These are phyloP conservation scores for Syzygium jambos DNA, from an alignment of 345 rosid genomes.

Conservation along the genomic window DNA sequence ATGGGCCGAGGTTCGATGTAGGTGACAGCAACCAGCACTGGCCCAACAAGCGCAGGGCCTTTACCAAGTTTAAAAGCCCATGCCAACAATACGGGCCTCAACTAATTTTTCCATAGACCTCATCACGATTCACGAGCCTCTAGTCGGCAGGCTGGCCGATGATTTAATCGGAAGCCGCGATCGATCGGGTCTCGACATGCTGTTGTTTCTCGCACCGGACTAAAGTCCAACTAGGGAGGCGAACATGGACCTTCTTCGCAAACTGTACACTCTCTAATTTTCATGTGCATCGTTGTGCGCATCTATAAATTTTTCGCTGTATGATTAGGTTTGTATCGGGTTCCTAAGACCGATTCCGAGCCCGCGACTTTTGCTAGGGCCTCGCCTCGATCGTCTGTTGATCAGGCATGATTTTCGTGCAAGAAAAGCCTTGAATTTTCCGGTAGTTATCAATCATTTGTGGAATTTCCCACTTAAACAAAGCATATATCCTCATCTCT, in stretches of 20 bases:
- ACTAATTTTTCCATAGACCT: neutral
- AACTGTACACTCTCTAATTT: neutral
- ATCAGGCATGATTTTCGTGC: neutral
- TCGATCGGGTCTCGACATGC: neutral
- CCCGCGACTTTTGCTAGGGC: neutral
- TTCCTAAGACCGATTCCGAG: neutral
- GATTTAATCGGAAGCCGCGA: neutral
- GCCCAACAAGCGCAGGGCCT: neutral
- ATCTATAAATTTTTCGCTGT: neutral
- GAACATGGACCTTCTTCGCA: neutral
- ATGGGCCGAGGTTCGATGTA: neutral
- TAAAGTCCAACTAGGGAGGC: neutral
- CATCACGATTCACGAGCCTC: neutral
- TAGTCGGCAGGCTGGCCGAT: neutral
- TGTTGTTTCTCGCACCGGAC: neutral
- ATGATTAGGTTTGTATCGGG: neutral
- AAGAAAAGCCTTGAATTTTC: neutral
- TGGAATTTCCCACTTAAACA: neutral
- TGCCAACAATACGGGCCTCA: neutral
- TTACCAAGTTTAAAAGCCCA: neutral
- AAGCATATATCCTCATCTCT: neutral
- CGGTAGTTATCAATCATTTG: neutral
- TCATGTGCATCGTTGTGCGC: neutral
- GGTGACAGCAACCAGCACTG: neutral
- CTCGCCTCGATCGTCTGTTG: neutral